Evolutionary conservation across 805 yeast species (phyloP), one percentile per base, ranked within the genome.

Genomic region (Kuraishia floccosa): DNA sequence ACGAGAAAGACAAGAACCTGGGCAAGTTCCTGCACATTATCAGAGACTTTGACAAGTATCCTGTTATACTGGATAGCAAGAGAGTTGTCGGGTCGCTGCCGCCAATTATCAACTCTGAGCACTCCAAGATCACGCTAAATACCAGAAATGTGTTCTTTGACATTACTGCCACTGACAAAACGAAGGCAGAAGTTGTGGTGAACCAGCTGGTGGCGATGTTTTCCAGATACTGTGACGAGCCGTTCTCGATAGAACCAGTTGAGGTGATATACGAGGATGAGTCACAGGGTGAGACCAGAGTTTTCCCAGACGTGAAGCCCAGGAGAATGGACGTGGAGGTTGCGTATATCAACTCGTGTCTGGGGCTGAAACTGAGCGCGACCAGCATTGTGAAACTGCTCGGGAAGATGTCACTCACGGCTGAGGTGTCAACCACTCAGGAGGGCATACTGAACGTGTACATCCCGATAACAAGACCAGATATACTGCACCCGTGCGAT

Each of bases 121-220:
- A 69, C 51, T 78, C 94, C 31, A 93, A 93, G 62, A 84, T 91
- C 47, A 65, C 91, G 13, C 57, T 86, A 40, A 67, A 83, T 35
- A 89, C 98, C 38, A 76, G 62, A 43, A 87, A 91, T 48, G 82
- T 93, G 38, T 85, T 89, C 55, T 76, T 91, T 46, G 99, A 91
- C 42, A 72, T 85, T 35, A 89, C 97, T 12, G 99, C 94, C 41
- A 84, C 94, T 31, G 99, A 91, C 54, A 81, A 60, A 54, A 89
- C 98, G 39, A 93, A 93, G 59, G 80, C 86, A 30, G 96, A 85
- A 49, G 68, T 91, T 50, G 99, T 91, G 35, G 72, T 91, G 38
- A 81, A 87, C 58, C 93, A 81, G 56, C 57, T 91, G 46, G 93
- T 87, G 36, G 91, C 97, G 37, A 89, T 91, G 97, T 91, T 91